A percentile compares a stretch with the other conserved stretches of the same genome.
phyloP scores from a whole-genome alignment of 2,329 filamentous ascomycete species.

The Elsinoe batatas region DNA sequence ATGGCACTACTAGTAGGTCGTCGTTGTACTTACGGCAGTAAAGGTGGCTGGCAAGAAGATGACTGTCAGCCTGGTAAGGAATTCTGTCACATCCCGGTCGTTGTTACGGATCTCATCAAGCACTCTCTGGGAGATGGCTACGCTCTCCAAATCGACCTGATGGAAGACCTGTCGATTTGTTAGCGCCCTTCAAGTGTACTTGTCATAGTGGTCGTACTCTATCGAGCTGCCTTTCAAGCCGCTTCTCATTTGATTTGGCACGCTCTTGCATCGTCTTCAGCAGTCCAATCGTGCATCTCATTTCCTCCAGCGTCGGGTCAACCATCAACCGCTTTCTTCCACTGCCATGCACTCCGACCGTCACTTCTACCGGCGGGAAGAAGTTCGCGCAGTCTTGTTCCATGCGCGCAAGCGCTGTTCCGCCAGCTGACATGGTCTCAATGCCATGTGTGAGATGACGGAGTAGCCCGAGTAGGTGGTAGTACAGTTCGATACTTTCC shows the following conservation, averaged over 20 bases:
- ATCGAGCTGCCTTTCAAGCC: neutral
- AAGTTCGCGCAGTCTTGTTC: neutral
- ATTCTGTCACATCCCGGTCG: conserved; percentile 2
- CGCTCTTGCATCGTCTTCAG: neutral
- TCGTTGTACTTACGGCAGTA: neutral
- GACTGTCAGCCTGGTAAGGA: neutral
- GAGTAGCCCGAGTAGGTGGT: neutral
- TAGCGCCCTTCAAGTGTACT: neutral
- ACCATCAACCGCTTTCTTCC: neutral
- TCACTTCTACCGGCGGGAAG: neutral
- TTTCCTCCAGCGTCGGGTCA: neutral
- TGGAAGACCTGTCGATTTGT: neutral
- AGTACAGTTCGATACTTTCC: neutral
- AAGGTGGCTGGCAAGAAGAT: conserved; percentile 1
- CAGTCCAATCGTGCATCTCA: neutral
- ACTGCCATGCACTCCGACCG: neutral
- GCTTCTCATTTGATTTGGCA: neutral
- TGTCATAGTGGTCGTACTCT: neutral
- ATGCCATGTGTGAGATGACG: neutral
- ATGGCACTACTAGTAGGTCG: too few species aligned
- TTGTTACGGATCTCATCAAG: neutral
- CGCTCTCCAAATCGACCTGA: neutral
- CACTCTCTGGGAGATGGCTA: neutral
- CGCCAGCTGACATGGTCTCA: neutral
- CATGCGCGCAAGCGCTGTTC: neutral